phyloP scores from a whole-genome alignment of 352 stramenopile species.

The Globisporangium uncinulatum region DNA sequence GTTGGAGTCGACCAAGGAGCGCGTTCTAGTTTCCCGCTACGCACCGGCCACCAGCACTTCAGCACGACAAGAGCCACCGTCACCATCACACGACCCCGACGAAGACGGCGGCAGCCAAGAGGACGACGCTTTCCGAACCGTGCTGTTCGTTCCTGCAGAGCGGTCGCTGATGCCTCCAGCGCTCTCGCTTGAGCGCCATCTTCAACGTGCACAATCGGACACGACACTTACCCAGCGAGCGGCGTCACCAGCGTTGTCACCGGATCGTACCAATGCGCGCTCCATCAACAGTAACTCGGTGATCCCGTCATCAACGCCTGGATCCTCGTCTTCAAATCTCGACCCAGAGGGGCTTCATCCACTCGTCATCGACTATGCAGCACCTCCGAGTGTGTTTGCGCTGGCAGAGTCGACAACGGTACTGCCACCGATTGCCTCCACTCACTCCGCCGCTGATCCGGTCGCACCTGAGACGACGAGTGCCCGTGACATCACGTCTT shows the following conservation, averaged over 20 bases:
- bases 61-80: neutral
- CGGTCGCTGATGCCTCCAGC: neutral
- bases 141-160: slow-evolving; percentile 6
- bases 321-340: neutral
- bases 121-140: neutral
- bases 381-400: neutral
- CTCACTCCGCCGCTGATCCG: neutral
- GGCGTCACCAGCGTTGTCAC: neutral
- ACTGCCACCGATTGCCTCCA: neutral
- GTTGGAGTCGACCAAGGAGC: neutral
- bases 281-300: neutral
- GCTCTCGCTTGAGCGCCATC: slow-evolving; percentile 6
- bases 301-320: neutral
- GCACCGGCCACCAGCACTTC: neutral
- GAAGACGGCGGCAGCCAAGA: neutral
- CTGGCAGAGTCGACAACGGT: neutral
- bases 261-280: neutral
- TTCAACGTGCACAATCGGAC: slow-evolving; percentile 1
- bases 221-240: neutral
- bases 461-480: too few relatives aligned
- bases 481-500: too few relatives aligned
- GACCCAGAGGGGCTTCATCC: neutral
- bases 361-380: neutral
- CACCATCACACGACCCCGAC: neutral
- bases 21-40: slow-evolving; percentile 1